Percentiles rank a stretch among this genome's conserved stretches.
These are phyloP conservation scores for Corrigiola litoralis DNA, from an alignment of 179 eudicot species.

Conservation along the genomic window DNA sequence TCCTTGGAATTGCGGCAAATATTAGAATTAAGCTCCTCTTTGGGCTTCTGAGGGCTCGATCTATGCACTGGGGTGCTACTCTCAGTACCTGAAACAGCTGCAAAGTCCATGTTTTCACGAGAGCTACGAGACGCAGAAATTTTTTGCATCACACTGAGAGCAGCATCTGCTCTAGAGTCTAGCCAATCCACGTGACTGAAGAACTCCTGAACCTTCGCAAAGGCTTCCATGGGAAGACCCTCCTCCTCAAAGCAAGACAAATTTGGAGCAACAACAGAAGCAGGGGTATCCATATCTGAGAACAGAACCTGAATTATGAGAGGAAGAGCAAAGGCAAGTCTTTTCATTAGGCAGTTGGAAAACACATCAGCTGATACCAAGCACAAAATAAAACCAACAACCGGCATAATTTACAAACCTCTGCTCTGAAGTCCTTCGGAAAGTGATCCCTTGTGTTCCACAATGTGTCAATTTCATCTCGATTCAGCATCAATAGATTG, in stretches of 20 bases:
- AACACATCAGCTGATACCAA: constrained; percentile 12
- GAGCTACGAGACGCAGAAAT: constrained; percentile 31
- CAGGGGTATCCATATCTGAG: constrained; percentile 72
- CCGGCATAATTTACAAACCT: constrained; percentile 37
- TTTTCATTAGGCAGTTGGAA: constrained; percentile 20
- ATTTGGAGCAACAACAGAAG: constrained; percentile 48
- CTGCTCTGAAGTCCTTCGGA: constrained; percentile 77
- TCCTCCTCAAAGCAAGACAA: constrained; percentile 74
- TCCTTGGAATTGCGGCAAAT: constrained; percentile 10
- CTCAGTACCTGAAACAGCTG: constrained; percentile 23
- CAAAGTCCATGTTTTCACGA: constrained; percentile 27
- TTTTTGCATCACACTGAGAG: constrained; percentile 47
- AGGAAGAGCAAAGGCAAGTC: constrained; percentile 1
- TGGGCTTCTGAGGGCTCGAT: constrained; percentile 21
- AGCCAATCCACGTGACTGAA: constrained; percentile 82
- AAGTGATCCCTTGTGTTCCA: constrained; percentile 74
- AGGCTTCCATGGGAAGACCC: constrained; percentile 88
- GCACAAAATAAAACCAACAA: background rate
- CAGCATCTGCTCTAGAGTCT: constrained; percentile 54
- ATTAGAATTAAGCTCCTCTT: constrained; percentile 21
- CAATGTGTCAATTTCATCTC: constrained; percentile 70
- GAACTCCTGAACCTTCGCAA: constrained; percentile 81
- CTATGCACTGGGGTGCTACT: constrained; percentile 16
- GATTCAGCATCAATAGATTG: constrained; percentile 72
- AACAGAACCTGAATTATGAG: constrained; percentile 62